Base-by-base conservation (phyloP, 495 filamentous ascomycete species). In the Hyaloscypha hepaticicola region DNA sequence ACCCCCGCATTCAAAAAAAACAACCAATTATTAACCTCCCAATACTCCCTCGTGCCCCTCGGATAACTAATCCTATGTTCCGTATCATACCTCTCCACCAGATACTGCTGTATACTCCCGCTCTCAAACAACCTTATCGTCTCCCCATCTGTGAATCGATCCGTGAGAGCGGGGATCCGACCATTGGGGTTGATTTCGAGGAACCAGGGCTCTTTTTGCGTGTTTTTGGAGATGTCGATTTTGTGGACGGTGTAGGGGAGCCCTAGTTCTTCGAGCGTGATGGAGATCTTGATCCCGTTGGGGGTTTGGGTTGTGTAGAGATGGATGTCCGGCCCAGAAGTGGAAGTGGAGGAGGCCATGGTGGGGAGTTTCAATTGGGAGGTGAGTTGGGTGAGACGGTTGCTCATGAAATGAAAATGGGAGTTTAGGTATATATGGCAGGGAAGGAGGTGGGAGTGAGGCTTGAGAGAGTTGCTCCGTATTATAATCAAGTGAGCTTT, bases 101-200 rank as follows among this genome's bases (percentile, higher is more conserved):
- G 83, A 74, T 97, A 97, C 70, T 93, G 88, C 80, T 97, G 79
- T 72, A 97, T 96, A 62, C 88, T 80, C 57, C 91, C 93, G 65
- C 85, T 89, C 75, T 97, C 93, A 70, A 96, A 97, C 4, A 97
- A 68, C 21, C 82, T 78, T 75, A 96, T 92, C 33, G 78, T 77
- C 69, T 89, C 79, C 61, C 92, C 91, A 72, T 95, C 89, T 1
- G 73, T 68, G 70, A 88, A 85, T 12, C 82, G 86, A 74, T 97
- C 94, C 26, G 90, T 93, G 26, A 97, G 69, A 19, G 93, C 93
- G n/a, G 93, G 93, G 69, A 97, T 96, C 63, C 94, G 91, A 69
- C 93, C 93, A 72, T 97, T 96, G 59, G 93, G 93, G 77, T 96
- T 96, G 75, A 97, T 95, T 41, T 85, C 86, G 48, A 96, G 83